Percentiles rank a stretch among this genome's conserved stretches.
Conservation (phyloP, 2,329 filamentous ascomycete genomes). For the Anthostomella pinea region DNA sequence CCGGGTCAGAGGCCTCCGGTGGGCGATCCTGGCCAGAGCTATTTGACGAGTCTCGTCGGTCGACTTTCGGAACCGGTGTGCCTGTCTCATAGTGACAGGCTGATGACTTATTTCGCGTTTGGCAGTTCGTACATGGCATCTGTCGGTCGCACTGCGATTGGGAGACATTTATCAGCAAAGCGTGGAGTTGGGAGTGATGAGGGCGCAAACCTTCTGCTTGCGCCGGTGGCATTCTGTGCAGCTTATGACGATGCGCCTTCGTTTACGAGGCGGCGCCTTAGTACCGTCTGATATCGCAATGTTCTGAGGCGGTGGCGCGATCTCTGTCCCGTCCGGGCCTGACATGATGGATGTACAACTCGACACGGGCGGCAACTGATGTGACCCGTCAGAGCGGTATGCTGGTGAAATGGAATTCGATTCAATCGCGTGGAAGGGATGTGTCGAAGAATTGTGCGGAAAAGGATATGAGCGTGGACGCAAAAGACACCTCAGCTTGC, state of each 20-base stretch:
- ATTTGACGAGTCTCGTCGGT: conserved; percentile 26
- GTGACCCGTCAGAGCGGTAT: neutral
- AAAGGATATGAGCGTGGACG: no score
- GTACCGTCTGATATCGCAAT: conserved; percentile 6
- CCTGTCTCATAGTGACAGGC: conserved; percentile 57
- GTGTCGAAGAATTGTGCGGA: no score
- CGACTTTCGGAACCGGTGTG: conserved; percentile 41
- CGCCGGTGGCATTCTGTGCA: conserved; percentile 63
- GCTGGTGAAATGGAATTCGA: neutral
- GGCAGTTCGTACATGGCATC: conserved; percentile 58
- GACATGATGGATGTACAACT: no score
- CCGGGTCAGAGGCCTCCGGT: conserved; percentile 17
- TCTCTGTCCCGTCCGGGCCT: conserved; percentile 19
- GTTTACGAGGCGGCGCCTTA: conserved; percentile 49
- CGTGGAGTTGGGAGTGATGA: conserved; percentile 2
- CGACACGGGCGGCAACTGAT: no score
- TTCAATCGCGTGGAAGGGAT: no score
- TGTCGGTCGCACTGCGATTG: conserved; percentile 53
- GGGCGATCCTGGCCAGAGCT: conserved; percentile 15
- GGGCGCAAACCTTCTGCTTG: conserved; percentile 53
- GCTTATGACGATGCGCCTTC: conserved; percentile 59
- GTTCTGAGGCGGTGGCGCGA: conserved; percentile 18
- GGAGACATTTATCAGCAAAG: conserved; percentile 14
- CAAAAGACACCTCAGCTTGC: no score
- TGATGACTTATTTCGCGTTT: conserved; percentile 52